Percentiles rank a stretch among this genome's conserved stretches.
These are phyloP conservation scores for Mycena galopus DNA, from an alignment of 768 basidiomycete genomes.

Conservation along the genomic window DNA sequence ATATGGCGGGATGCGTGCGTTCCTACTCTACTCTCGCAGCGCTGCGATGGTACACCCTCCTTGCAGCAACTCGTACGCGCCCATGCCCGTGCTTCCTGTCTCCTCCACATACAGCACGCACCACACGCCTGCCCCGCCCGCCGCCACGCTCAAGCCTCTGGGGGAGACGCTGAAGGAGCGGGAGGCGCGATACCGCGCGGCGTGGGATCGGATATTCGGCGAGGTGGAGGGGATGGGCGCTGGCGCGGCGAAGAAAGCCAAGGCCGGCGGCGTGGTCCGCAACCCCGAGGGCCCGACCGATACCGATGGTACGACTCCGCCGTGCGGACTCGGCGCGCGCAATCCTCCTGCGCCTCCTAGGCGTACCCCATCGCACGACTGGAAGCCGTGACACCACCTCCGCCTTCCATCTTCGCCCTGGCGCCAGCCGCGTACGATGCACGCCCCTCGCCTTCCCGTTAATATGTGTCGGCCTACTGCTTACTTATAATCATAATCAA, in stretches of 20 bases:
- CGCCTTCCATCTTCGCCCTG: too few relatives aligned
- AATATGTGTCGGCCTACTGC: too few relatives aligned
- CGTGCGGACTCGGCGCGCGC: constrained; percentile 15
- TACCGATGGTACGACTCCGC: neutral
- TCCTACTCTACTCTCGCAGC: neutral
- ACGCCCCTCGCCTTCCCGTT: too few relatives aligned
- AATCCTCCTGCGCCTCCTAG: too few relatives aligned
- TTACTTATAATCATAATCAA: too few relatives aligned
- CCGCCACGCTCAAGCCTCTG: constrained; percentile 69
- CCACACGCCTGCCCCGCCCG: constrained; percentile 61
- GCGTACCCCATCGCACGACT: too few relatives aligned
- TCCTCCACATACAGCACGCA: constrained; percentile 51
- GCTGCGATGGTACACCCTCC: too few relatives aligned
- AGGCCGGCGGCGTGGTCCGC: constrained; percentile 39
- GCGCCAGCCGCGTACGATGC: too few relatives aligned
- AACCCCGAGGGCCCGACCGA: constrained; percentile 49
- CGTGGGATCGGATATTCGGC: too few relatives aligned
- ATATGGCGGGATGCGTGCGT: constrained; percentile 83
- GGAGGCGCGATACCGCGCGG: constrained; percentile 79
- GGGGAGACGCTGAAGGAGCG: constrained; percentile 68
- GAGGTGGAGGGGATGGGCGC: neutral
- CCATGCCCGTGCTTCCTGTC: constrained; percentile 78
- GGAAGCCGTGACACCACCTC: too few relatives aligned
- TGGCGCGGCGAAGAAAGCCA: constrained; percentile 9
- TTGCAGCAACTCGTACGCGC: constrained; percentile 65